These are phyloP conservation scores for Fusarium compactum DNA, from an alignment of 2,329 filamentous ascomycete genomes.

Conservation along the genomic window DNA sequence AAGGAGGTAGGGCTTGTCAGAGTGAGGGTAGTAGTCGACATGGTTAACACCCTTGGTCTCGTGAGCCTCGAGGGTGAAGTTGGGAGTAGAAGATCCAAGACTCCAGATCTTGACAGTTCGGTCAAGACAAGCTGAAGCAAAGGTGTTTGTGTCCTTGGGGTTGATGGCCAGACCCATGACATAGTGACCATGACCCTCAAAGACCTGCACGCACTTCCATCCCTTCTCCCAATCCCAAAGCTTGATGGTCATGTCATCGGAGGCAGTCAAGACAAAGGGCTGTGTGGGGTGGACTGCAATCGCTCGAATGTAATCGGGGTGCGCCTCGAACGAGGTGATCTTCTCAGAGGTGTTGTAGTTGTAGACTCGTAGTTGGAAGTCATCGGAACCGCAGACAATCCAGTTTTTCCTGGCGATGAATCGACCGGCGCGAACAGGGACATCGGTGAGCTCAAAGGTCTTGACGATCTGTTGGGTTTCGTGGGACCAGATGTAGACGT, in stretches of 20 bases:
- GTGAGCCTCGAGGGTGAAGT: conserved; percentile 96
- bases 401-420: conserved; percentile 99
- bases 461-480: conserved; percentile 97
- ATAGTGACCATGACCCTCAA: conserved; percentile 95
- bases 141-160: conserved; percentile 93
- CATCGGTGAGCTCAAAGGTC: conserved; percentile 98
- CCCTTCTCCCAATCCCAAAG: conserved; percentile 99
- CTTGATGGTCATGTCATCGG: conserved; percentile 98
- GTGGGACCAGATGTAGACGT: conserved; percentile 99
- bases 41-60: conserved; percentile 98
- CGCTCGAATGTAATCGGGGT: conserved; percentile 97
- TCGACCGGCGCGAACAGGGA: conserved; percentile 94
- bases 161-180: conserved; percentile 98
- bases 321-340: conserved; percentile 95
- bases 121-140: conserved; percentile 94
- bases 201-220: conserved; percentile 98
- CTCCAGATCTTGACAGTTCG: conserved; percentile 99
- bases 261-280: conserved; percentile 94
- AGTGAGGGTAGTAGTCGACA: conserved; percentile 87
- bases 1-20: conserved; percentile 86
- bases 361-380: conserved; percentile 89
- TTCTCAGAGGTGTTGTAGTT: conserved; percentile 99
- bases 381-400: conserved; percentile 96
- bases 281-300: conserved; percentile 96
- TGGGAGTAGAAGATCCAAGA: conserved; percentile 90